A percentile compares a stretch with the other conserved stretches of the same genome.
Evolutionary conservation across 1,284 basidiomycete genomes (phyloP).

Genomic region (Fomitiporia mediterranea): DNA sequence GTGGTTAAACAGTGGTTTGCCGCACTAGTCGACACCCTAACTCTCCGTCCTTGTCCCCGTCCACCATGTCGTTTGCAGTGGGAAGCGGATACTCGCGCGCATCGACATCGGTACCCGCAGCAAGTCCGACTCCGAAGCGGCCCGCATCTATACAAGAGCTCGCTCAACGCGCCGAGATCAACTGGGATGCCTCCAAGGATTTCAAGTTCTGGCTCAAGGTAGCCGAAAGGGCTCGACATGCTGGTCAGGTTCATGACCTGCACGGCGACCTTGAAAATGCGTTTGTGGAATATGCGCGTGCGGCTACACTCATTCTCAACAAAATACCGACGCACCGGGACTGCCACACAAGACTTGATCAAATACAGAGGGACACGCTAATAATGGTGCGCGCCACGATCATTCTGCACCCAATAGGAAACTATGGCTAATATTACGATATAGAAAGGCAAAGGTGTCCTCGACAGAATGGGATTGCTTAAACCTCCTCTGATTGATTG

Average conservation of each 20-base stretch:
- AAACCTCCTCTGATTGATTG: conserved; percentile 24
- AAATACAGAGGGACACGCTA: conserved; percentile 35
- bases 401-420: too few relatives aligned
- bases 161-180: conserved; percentile 30
- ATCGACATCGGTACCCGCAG: too few relatives aligned
- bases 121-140: conserved; percentile 19
- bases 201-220: conserved; percentile 34
- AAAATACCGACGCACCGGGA: conserved; percentile 37
- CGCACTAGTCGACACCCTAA: too few relatives aligned
- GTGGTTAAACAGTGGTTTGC: too few relatives aligned
- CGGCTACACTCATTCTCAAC: conserved; percentile 40
- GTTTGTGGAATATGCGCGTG: conserved; percentile 37
- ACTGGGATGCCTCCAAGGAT: conserved; percentile 33
- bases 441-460: conserved; percentile 27
- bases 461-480: conserved; percentile 23
- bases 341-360: conserved; percentile 32
- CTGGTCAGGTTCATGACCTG: conserved; percentile 19
- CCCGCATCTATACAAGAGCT: conserved; percentile 34
- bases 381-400: conserved; percentile 33
- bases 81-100: too few relatives aligned
- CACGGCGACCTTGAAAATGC: conserved; percentile 28
- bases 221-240: conserved; percentile 28
- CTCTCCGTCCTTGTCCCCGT: too few relatives aligned
- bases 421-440: neutral
- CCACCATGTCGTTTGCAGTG: too few relatives aligned